Percentiles rank a stretch among this genome's conserved stretches.
Conservation (phyloP, 192 early-diverging fungal species). For the Spinellus fusiger region DNA sequence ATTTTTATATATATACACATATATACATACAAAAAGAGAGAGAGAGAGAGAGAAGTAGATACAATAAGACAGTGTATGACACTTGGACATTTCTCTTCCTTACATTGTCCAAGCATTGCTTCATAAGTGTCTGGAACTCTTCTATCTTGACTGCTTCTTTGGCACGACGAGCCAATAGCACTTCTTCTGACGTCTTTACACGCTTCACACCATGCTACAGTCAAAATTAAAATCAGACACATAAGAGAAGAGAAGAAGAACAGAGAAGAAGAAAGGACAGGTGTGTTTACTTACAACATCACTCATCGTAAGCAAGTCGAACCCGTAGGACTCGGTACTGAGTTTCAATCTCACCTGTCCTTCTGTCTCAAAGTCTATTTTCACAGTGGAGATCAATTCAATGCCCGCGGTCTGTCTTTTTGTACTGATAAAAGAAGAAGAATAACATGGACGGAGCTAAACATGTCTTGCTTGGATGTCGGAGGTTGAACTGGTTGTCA, state of each 20-base stretch:
- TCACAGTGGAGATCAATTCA: too few relatives aligned
- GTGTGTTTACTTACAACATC: background rate
- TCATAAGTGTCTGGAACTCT: conserved; percentile 35
- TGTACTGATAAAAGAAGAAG: too few relatives aligned
- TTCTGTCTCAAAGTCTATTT: too few relatives aligned
- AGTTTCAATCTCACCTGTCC: too few relatives aligned
- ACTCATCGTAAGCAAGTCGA: background rate
- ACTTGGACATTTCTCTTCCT: background rate
- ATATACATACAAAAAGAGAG: too few relatives aligned
- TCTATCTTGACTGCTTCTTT: conserved; percentile 37
- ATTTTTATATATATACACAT: too few relatives aligned
- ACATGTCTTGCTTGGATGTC: background rate
- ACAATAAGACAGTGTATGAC: too few relatives aligned
- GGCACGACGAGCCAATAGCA: conserved; percentile 26
- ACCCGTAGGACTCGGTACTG: too few relatives aligned
- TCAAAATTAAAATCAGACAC: background rate
- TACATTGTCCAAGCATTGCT: conserved; percentile 26
- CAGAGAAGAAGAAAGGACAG: background rate
- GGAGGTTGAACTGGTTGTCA: background rate
- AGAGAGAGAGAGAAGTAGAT: too few relatives aligned
- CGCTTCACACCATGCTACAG: conserved; percentile 35
- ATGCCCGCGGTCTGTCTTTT: too few relatives aligned
- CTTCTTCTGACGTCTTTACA: conserved; percentile 31
- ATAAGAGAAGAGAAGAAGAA: background rate
- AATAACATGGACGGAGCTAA: background rate